Evolutionary conservation across 768 basidiomycete genomes (phyloP), one percentile per base, ranked within the genome.

Genomic region (Tylopilus balloui): DNA sequence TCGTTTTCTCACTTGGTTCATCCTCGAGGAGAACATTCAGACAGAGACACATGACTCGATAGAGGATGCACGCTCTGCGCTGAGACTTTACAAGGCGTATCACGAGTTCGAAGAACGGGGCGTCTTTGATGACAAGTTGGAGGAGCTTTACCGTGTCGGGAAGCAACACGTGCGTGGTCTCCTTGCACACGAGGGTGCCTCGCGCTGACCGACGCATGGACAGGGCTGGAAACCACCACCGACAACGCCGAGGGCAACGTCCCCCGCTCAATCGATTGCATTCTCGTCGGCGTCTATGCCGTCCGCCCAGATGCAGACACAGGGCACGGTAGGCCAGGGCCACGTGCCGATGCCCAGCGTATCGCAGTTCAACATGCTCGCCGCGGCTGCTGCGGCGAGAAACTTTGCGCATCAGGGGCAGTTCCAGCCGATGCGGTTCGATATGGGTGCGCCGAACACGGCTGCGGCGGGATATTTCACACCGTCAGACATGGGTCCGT

Each of bases 41-140:
- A 88, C 80, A 3, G 92, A 92, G 19, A 90, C 83, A 12, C 95
- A 99, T 65, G 96, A 98, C 67, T 97, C 94, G n/a, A 95, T 99
- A 56, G 96, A 99, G 66, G 95, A 98, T 61, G 92, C 93, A 0
- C 78, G 81, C 7, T 90, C 88, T 6, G 93, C 95, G 1, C 71
- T 96, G 25, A 77, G 83, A 55, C 72, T 97, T 27, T 96, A 88
- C 70, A 86, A 91, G 64, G 83, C 85, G 3, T 92, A 86, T 65
- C 78, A 83, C 17, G 74, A 80, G 27, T 83, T 91, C 41, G 86
- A 93, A 61, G 83, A 78, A 24, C 76, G 81, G 38, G 86, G 84
- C 1, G 64, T 78, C 5, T 95, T 96, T 65, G 92, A 95, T 55
- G 78, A 86, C 48, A 90, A 92, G 55, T 73, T 99, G 52, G 93